Conservation (phyloP, 495 filamentous ascomycete genomes). For the Chaetomium cochliodes region DNA sequence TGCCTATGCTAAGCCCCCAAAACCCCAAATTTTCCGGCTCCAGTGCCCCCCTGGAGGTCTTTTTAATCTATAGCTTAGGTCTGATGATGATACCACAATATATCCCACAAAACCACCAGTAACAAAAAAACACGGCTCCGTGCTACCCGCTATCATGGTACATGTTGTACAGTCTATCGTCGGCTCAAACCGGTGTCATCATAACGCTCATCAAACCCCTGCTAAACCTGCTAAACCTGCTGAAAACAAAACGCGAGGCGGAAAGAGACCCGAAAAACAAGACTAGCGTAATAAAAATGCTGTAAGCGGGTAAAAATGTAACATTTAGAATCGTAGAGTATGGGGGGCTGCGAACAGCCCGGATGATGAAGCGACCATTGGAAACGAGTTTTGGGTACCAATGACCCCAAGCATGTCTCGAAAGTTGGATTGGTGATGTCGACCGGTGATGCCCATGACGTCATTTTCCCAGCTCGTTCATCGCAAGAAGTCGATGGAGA, state of each 20-base stretch:
- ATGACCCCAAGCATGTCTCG: background rate
- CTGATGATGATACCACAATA: background rate
- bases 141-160: background rate
- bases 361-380: background rate
- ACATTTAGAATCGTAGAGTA: background rate
- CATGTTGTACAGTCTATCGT: background rate
- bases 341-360: background rate
- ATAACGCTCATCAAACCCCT: background rate
- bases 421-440: background rate
- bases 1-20: background rate
- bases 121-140: background rate
- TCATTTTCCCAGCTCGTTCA: conserved; percentile 13
- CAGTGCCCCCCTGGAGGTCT: background rate
- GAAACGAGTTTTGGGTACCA: background rate
- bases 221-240: no score
- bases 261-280: background rate
- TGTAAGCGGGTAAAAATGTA: background rate
- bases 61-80: background rate
- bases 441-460: conserved; percentile 11
- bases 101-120: background rate
- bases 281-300: background rate
- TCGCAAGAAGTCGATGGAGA: background rate
- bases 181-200: background rate
- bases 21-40: background rate
- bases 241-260: no score